Percentiles rank a stretch among this genome's conserved stretches.
Evolutionary conservation across 345 rosid species (phyloP).

Genomic region (Corchorus capsularis): DNA sequence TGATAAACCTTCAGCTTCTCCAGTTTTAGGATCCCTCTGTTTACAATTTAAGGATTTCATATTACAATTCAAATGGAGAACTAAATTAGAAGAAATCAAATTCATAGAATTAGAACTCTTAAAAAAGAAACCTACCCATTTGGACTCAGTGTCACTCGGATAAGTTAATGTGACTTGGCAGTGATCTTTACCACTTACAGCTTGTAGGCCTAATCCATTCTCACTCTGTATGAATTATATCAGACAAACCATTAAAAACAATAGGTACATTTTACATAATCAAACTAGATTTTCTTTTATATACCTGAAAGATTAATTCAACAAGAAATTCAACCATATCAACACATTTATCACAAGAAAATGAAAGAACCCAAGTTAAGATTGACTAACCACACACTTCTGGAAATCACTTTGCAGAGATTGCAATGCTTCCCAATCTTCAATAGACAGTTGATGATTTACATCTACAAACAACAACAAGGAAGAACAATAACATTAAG

Average conservation of each 20-base stretch:
- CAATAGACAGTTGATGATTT: slow-evolving; percentile 49
- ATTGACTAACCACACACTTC: slow-evolving; percentile 81
- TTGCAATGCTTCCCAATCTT: slow-evolving; percentile 70
- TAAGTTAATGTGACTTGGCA: slow-evolving; percentile 68
- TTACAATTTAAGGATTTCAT: slow-evolving; percentile 10
- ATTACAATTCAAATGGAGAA: background rate
- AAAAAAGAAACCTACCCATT: slow-evolving; percentile 65
- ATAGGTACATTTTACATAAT: background rate
- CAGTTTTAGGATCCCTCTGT: slow-evolving; percentile 91
- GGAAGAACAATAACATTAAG: background rate
- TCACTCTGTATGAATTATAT: slow-evolving; percentile 58
- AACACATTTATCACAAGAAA: slow-evolving; percentile 11
- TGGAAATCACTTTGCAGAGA: slow-evolving; percentile 62
- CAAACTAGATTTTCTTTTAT: background rate
- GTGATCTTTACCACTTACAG: slow-evolving; percentile 55
- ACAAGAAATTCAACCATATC: background rate
- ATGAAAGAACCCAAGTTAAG: background rate
- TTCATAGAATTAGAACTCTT: background rate
- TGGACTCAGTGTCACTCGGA: slow-evolving; percentile 73
- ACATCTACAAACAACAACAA: slow-evolving; percentile 47
- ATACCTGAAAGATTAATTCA: background rate
- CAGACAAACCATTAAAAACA: slow-evolving; percentile 9
- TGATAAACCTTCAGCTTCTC: slow-evolving; percentile 75
- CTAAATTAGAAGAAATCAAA: background rate
- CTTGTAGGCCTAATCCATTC: slow-evolving; percentile 87